Base-by-base conservation (phyloP, 805 yeast species). In the Lachancea meyersii region DNA sequence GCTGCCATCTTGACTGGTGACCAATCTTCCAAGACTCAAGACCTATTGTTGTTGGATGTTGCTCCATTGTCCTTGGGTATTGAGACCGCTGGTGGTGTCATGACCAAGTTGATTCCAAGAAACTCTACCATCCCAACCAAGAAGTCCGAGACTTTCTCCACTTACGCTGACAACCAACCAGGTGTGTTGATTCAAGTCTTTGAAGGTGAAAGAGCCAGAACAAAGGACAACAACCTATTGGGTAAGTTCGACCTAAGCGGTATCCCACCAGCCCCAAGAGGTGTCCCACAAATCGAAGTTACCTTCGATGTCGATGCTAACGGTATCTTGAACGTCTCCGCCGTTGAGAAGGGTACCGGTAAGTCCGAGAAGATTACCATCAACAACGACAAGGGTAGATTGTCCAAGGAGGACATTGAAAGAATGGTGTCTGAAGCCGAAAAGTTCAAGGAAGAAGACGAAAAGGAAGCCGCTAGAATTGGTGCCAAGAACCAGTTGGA, bases 11-110 rank as follows among this genome's bases (percentile, higher is more conserved):
- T 89, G 68, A 80, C 97, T 53, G 97, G 97, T 77, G 97, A 89
- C 73, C 79, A 93, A 57, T 88, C 97, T 39, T 85, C 96, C 52
- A 89, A 89, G 86, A 91, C 97, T 54, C 96, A 91, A 76, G 97
- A 89, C 69, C 76, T 89, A 69, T 79, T 93, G 68, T 80, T 91
- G 67, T 83, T 93, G 69, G 98, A 91, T 80, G 98, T 91, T 71
- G 95, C 97, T 68, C 97, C 98, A 71, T 80, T 91, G 68, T 89
- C 97, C 48, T 71, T 91, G 62, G 98, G 98, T 83, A 91, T 91
- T 72, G 97, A 91, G 78, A 91, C 97, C 63, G 96, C 97, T 68
- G 97, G 98, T 81, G 97, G 97, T 83, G 93, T 89, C 73, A 89
- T 91, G 96, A 89, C 97, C 72, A 87, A 87, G 75, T 85, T 91